Conservation (phyloP, 2,329 filamentous ascomycete species). For the Fonsecaea pedrosoi region DNA sequence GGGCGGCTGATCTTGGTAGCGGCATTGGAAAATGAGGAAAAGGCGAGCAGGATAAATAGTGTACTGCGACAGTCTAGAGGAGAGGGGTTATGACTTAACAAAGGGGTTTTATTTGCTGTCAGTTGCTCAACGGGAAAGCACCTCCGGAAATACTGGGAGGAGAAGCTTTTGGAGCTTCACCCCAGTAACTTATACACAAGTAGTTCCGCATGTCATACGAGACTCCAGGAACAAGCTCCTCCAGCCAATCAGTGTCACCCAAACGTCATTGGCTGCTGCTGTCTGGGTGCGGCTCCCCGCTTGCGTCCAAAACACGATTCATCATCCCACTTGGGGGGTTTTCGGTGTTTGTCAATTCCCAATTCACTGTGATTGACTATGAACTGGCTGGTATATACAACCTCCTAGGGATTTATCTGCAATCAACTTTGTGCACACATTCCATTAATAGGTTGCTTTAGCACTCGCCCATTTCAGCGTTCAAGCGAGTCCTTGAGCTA, state of each 20-base stretch:
- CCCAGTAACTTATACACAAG: background rate
- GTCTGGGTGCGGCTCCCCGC: background rate
- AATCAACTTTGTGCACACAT: background rate
- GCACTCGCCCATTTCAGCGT: background rate
- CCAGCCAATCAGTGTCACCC: background rate
- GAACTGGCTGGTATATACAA: background rate
- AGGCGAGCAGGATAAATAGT: background rate
- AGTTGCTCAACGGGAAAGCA: background rate
- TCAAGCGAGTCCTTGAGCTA: background rate
- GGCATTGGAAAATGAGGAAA: constrained; percentile 42
- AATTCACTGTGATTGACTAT: background rate
- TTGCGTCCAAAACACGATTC: background rate
- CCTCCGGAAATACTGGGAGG: constrained; percentile 1
- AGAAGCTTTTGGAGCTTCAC: constrained; percentile 6
- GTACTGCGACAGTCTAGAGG: background rate
- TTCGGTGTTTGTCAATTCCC: background rate
- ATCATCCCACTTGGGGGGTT: constrained; percentile 3
- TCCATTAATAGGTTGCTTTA: background rate
- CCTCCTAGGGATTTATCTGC: background rate
- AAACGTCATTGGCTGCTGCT: background rate
- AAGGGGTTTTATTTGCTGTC: background rate
- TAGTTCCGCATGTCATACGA: constrained; percentile 4
- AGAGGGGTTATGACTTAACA: background rate
- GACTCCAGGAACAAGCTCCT: background rate
- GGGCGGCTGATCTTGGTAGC: constrained; percentile 46